Base-by-base conservation (phyloP, 2,329 filamentous ascomycete genomes). In the Ophiostoma sp. region DNA sequence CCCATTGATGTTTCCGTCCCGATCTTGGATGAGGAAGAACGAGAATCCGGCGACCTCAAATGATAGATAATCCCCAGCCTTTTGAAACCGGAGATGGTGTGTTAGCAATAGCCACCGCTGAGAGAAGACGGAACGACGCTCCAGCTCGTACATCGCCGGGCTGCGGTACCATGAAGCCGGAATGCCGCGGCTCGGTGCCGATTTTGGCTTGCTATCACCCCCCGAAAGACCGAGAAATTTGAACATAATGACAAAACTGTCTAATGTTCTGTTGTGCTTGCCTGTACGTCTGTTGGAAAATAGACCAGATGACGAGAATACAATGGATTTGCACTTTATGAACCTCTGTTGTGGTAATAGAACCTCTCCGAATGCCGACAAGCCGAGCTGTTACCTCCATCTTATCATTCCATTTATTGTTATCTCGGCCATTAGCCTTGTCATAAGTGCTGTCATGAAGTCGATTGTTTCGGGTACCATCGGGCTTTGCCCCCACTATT, bases 111-210 rank as follows among this genome's bases (percentile, higher is more conserved):
- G 73, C 80, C 80, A 82, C 69, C 75, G 77, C 75, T 79, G 76
- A 0, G 77, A 79, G 73, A 83, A 83, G 65, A 83, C 80, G 17
- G 81, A 79, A 4, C 81, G 78, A 11, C 81, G 76, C 71, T 83
- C 81, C 8, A 83, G 77, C 72, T 82, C 78, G 72, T 82, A 83
- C 76, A 82, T 79, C 27, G 78, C 78, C n/a, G 75, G 74, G 10
- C 76, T 79, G 44, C 77, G 78, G 73, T 82, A 83, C 81, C 81
- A 82, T 73, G 80, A 81, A 64, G 81, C 77, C 6, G 81, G 80
- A 5, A 82, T 74, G 23, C 72, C 69, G 11, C 72, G 70, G 1
- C 33, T 39, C 4, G 71, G 69, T 2, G 68, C 23, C 15, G 71
- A 20, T 31, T 68, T 71, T 39, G 33, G 8, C 35, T 66, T 41